Conservation (phyloP, 2,329 filamentous ascomycete species). For the Zasmidium cellare region DNA sequence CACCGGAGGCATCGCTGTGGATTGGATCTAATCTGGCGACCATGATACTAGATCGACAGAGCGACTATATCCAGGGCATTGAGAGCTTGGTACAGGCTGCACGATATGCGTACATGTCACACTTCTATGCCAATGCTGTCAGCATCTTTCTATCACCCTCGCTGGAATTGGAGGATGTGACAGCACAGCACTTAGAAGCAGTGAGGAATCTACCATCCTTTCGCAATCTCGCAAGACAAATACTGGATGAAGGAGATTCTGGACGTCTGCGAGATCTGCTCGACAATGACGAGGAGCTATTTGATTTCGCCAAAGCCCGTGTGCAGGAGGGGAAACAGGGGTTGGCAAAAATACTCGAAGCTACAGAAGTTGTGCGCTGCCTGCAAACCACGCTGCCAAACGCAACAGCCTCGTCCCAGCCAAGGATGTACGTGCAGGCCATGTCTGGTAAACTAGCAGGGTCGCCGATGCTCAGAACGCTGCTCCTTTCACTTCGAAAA, state of each 20-base stretch:
- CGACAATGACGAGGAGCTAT: conserved; percentile 59
- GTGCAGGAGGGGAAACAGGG: conserved; percentile 40
- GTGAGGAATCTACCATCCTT: conserved; percentile 71
- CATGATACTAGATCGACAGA: conserved; percentile 68
- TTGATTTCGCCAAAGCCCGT: conserved; percentile 41
- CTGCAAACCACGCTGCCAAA: conserved; percentile 42
- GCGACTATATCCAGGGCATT: conserved; percentile 74
- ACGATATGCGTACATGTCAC: conserved; percentile 81
- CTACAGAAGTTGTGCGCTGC: conserved; percentile 35
- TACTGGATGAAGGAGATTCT: conserved; percentile 32
- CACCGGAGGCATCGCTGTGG: conserved; percentile 56
- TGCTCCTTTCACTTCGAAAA: conserved; percentile 61
- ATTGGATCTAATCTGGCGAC: conserved; percentile 65
- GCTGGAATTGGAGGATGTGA: conserved; percentile 43
- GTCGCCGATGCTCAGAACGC: conserved; percentile 53
- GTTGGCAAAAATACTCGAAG: conserved; percentile 42
- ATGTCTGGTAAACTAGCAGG: conserved; percentile 57
- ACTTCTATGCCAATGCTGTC: conserved; percentile 77
- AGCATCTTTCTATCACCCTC: conserved; percentile 59
- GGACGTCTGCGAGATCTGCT: conserved; percentile 54
- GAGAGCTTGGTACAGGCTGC: conserved; percentile 63
- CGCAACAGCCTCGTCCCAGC: conserved; percentile 38
- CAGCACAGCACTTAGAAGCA: conserved; percentile 65
- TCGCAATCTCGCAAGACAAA: conserved; percentile 38
- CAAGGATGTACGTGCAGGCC: conserved; percentile 61